A percentile compares a stretch with the other conserved stretches of the same genome.
Evolutionary conservation across 768 basidiomycete genomes (phyloP).

Genomic region (Pulveroboletus sp.): DNA sequence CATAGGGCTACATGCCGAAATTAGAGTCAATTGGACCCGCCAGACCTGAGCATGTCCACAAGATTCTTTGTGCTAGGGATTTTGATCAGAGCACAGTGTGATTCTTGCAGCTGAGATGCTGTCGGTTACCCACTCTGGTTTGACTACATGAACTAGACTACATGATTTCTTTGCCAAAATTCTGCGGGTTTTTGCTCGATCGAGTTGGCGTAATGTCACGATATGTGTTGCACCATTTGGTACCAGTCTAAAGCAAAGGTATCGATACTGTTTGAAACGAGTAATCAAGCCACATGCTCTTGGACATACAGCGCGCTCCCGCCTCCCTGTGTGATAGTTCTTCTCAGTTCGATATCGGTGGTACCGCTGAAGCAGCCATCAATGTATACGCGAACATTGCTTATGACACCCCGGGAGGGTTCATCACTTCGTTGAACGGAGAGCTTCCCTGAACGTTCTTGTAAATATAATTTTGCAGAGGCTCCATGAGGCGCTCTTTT

Average conservation of each 20-base stretch:
- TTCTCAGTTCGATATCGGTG: conserved; percentile 78
- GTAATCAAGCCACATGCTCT: not conserved
- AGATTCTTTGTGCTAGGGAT: conserved; percentile 35
- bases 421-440: conserved; percentile 22
- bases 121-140: conserved; percentile 71
- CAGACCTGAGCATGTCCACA: conserved; percentile 35
- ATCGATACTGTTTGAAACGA: not conserved
- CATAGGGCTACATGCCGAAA: not conserved
- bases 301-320: conserved; percentile 57
- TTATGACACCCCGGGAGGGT: conserved; percentile 25
- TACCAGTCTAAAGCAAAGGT: conserved; percentile 36
- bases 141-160: conserved; percentile 56
- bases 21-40: conserved; percentile 9
- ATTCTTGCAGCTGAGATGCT: conserved; percentile 59
- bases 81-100: conserved; percentile 49
- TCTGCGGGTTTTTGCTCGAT: conserved; percentile 66
- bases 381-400: conserved; percentile 58
- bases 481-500: conserved; percentile 25
- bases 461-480: conserved; percentile 35
- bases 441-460: conserved; percentile 46
- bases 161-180: conserved; percentile 49
- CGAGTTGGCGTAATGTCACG: conserved; percentile 66
- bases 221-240: conserved; percentile 73
- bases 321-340: conserved; percentile 59
- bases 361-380: conserved; percentile 65